These are phyloP conservation scores for Triangularia verruculosa DNA, from an alignment of 2,329 filamentous ascomycete genomes.

Conservation along the genomic window DNA sequence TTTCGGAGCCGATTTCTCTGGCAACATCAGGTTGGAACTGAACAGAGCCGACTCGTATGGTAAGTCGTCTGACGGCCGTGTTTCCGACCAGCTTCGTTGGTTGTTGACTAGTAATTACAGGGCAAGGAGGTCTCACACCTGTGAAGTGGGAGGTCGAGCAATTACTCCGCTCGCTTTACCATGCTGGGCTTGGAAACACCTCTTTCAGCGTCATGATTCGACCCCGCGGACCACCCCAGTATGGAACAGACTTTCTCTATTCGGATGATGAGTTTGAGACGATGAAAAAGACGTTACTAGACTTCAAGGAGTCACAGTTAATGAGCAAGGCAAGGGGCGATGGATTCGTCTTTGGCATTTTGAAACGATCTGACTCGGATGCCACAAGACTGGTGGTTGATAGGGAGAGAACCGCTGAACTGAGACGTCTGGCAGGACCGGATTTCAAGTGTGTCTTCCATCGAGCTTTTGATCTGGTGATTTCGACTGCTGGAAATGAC, in stretches of 20 bases:
- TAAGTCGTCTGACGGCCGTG: slow-evolving; percentile 7
- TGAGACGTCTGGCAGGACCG: slow-evolving; percentile 43
- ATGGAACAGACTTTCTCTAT: slow-evolving; percentile 49
- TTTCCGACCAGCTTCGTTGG: background rate
- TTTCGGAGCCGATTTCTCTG: slow-evolving; percentile 46
- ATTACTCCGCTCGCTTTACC: slow-evolving; percentile 21
- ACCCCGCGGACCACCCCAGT: slow-evolving; percentile 40
- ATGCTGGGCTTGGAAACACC: slow-evolving; percentile 30
- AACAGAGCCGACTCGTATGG: slow-evolving; percentile 51
- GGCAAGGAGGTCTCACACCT: slow-evolving; percentile 51
- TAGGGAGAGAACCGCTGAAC: slow-evolving; percentile 35
- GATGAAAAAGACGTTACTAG: slow-evolving; percentile 43
- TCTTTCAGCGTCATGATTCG: slow-evolving; percentile 55
- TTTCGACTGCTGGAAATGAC: slow-evolving; percentile 27
- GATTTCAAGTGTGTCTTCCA: slow-evolving; percentile 49
- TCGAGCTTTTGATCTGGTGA: slow-evolving; percentile 53
- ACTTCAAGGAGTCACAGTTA: slow-evolving; percentile 38
- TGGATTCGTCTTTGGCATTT: slow-evolving; percentile 55
- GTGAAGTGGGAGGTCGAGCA: slow-evolving; percentile 23
- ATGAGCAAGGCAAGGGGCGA: slow-evolving; percentile 45
- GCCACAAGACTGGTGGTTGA: slow-evolving; percentile 37
- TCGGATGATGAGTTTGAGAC: slow-evolving; percentile 38
- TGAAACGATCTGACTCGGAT: slow-evolving; percentile 27
- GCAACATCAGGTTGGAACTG: slow-evolving; percentile 39
- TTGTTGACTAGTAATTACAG: slow-evolving; percentile 7